These are phyloP conservation scores for Mitragyna speciosa DNA, from an alignment of 257 asterid species.

Conservation along the genomic window DNA sequence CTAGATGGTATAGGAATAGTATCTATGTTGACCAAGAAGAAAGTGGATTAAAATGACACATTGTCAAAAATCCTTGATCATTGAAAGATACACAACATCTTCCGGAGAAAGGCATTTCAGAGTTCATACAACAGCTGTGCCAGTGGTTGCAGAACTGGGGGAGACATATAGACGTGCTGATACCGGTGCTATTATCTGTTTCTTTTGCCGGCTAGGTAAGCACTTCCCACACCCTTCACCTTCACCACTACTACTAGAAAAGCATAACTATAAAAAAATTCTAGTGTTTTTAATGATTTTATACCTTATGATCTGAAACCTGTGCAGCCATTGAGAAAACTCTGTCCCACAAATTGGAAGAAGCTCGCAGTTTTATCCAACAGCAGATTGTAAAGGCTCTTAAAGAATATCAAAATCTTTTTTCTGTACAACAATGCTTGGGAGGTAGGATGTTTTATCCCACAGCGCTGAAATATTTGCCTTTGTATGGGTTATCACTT, in stretches of 20 bases:
- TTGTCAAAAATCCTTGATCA: slow-evolving; percentile 29
- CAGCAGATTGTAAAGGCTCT: slow-evolving; percentile 65
- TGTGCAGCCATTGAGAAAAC: slow-evolving; percentile 67
- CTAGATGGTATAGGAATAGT: neutral
- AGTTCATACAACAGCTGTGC: slow-evolving; percentile 74
- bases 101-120: slow-evolving; percentile 72
- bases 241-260: neutral
- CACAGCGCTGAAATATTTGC: slow-evolving; percentile 56
- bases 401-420: slow-evolving; percentile 57
- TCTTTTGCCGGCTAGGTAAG: slow-evolving; percentile 67
- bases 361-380: slow-evolving; percentile 53
- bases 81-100: slow-evolving; percentile 63
- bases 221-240: neutral
- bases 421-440: slow-evolving; percentile 61
- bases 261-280: neutral
- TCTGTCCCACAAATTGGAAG: slow-evolving; percentile 61
- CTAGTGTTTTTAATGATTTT: neutral
- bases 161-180: slow-evolving; percentile 75
- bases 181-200: slow-evolving; percentile 61
- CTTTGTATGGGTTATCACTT: slow-evolving; percentile 57
- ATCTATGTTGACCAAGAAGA: neutral
- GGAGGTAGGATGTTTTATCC: slow-evolving; percentile 74
- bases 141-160: slow-evolving; percentile 62
- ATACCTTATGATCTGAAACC: neutral
- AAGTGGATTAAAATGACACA: neutral